Evolutionary conservation across 2,329 filamentous ascomycete species (phyloP), one percentile per base, ranked within the genome.

Genomic region (Blastomyces gilchristii): DNA sequence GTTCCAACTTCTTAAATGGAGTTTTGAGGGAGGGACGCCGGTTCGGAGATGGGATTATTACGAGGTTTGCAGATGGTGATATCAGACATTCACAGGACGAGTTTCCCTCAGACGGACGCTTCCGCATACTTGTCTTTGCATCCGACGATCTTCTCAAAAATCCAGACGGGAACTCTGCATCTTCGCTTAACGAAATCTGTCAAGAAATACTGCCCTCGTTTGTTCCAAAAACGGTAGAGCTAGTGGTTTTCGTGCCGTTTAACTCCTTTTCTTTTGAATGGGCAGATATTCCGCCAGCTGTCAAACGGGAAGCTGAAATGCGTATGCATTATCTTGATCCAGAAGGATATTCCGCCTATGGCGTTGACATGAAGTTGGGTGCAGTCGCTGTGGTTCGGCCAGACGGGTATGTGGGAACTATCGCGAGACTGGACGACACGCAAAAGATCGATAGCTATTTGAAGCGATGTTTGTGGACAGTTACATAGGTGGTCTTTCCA

Each of bases 1-100:
- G 72, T 3, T 71, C 68, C 6, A 69, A 74, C 58, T 75, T 71
- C 56, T 65, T 75, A 2, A 68, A 67, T 1, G 74, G 74, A 0
- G 67, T 73, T 28, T 63, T 75, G 11, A 68, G 69, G 7, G 72
- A 73, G 0, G 74, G 74, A 8, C 63, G 74, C 45, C 66, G 74
- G 63, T 54, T 75, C n/a, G 61, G 72, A 11, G 71, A 75, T 54
- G 69, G 73, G 11, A 67, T 67, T 1, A 61, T 71, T 18, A 69
- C 71, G 49, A 67, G 73, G 53, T 71, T 74, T 64, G 72, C 74
- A 9, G 74, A 75, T 67, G 73, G 73, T 2, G 70, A 71, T 62
- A 65, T 64, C 6, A 69, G 73, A 0, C 69, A 75, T 63, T 53
- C 75, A 54, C 73, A 75, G 52, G 73, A 75, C 58, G 73, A 59